Percentiles rank a stretch among this genome's conserved stretches.
Conservation (phyloP, 805 yeast species). For the Yamadazyma philogaea region DNA sequence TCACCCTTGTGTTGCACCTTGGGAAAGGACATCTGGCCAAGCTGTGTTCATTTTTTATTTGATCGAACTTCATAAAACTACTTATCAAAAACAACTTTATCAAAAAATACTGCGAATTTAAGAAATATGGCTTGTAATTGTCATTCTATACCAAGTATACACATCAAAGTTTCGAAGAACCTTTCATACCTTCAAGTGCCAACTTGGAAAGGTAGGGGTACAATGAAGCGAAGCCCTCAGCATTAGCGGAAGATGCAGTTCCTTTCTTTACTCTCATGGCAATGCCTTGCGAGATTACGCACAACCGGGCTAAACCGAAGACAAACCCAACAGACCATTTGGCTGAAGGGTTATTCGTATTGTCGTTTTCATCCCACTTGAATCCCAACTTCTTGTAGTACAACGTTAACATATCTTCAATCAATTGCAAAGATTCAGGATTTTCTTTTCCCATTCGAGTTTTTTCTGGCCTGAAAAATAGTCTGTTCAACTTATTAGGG, state of each 20-base stretch:
- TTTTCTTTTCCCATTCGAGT: slow-evolving; percentile 33
- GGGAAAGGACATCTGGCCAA: slow-evolving; percentile 24
- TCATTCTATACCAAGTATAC: not conserved
- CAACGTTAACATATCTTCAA: slow-evolving; percentile 15
- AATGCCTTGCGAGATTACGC: slow-evolving; percentile 61
- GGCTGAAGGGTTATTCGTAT: slow-evolving; percentile 42
- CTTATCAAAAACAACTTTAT: no score
- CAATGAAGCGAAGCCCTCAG: slow-evolving; percentile 36
- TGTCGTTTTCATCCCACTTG: slow-evolving; percentile 30
- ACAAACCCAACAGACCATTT: slow-evolving; percentile 53
- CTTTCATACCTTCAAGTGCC: slow-evolving; percentile 22
- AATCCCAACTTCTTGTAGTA: slow-evolving; percentile 24
- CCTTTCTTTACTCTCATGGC: slow-evolving; percentile 53
- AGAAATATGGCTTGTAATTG: not conserved
- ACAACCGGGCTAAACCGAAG: slow-evolving; percentile 52
- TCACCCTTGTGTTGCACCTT: slow-evolving; percentile 24
- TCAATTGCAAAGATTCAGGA: slow-evolving; percentile 15
- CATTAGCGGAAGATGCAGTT: slow-evolving; percentile 52
- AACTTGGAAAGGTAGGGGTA: slow-evolving; percentile 31
- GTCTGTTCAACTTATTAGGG: slow-evolving; percentile 35
- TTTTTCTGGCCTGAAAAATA: slow-evolving; percentile 25
- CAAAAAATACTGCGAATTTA: slow-evolving; percentile 6
- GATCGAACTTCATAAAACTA: slow-evolving; percentile 9
- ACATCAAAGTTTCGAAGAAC: slow-evolving; percentile 3
- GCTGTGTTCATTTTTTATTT: slow-evolving; percentile 1